Base-by-base conservation (phyloP, 2,329 filamentous ascomycete species). In the Fusarium caatingaense region DNA sequence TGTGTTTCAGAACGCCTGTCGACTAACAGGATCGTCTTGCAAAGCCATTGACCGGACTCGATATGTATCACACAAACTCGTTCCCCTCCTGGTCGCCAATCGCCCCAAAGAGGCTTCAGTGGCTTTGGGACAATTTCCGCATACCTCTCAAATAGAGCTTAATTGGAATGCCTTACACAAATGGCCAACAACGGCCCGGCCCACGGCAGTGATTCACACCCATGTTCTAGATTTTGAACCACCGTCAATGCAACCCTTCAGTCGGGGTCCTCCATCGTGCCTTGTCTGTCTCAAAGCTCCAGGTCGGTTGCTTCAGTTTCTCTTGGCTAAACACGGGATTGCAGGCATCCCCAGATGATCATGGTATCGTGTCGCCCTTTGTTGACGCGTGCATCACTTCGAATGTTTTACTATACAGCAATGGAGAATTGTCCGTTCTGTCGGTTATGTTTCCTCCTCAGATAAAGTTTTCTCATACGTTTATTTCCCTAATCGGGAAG, bases 141-240 rank as follows among this genome's bases (percentile, higher is more conserved):
- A 65, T 65, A 60, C 59, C 67, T 53, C 30, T 60, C 51, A 25
- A 45, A 53, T 37, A 56, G 63, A 64, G 68, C 55, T 63, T 45
- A 67, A 67, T 49, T 49, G 57, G 49, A 51, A 34, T 63, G 54
- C 48, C 41, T 60, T 64, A 37, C 53, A 55, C 34, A 60, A 48
- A 64, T 56, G 25, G 37, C 37, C 54, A 66, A 61, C 54, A 71
- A 71, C 68, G 68, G 68, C 68, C 68, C 68, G 68, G 62, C 56
- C 68, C 68, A 66, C 55, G 61, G 55, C 55, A 71, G 48, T 71
- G 68, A 71, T 66, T 64, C 64, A 69, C 49, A 40, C 49, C 53
- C 56, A 62, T 64, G 64, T 62, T 71, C 68, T 69, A 66, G 53
- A 71, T 62, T 42, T 71, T 34, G 41, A 59, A 61, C 56, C 60